Evolutionary conservation across 192 early-diverging fungal genomes (phyloP).

Genomic region (Dissophora globulifera): DNA sequence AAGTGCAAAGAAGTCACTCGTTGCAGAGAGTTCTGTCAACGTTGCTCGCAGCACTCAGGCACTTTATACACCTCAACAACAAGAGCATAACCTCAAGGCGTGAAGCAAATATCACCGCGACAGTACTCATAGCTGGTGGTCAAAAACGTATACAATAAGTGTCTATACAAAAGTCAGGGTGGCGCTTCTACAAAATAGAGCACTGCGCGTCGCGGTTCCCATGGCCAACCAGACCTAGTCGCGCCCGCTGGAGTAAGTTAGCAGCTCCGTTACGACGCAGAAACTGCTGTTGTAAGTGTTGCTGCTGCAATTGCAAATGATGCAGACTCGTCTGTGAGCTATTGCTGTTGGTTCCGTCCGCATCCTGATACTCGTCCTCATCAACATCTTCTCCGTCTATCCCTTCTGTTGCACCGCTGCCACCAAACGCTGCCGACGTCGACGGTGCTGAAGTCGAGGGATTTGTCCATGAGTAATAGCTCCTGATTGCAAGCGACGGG

Average conservation of each 20-base stretch:
- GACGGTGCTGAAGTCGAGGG: constrained; percentile 18
- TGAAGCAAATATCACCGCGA: too few species aligned
- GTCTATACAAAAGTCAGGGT: too few species aligned
- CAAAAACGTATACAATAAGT: too few species aligned
- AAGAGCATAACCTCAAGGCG: too few species aligned
- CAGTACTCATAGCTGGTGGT: too few species aligned
- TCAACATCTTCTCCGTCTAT: constrained; percentile 12
- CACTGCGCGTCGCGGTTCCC: constrained; percentile 3
- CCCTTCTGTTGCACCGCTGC: neutral
- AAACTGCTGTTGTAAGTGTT: constrained; percentile 37
- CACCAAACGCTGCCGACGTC: constrained; percentile 10
- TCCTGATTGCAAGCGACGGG: constrained; percentile 54
- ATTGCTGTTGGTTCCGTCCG: neutral
- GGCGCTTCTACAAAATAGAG: constrained; percentile 6
- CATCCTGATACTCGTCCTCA: constrained; percentile 19
- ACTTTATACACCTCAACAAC: too few species aligned
- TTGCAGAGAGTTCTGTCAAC: too few species aligned
- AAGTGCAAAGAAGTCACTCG: too few species aligned
- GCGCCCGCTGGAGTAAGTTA: constrained; percentile 22
- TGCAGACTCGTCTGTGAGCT: constrained; percentile 33
- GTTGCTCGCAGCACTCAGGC: too few species aligned
- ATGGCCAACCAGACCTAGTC: constrained; percentile 19
- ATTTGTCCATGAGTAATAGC: constrained; percentile 59
- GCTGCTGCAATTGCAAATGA: constrained; percentile 43
- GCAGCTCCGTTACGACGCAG: constrained; percentile 5